These are phyloP conservation scores for Fonsecaea pedrosoi DNA, from an alignment of 2,329 filamentous ascomycete genomes.

Conservation along the genomic window DNA sequence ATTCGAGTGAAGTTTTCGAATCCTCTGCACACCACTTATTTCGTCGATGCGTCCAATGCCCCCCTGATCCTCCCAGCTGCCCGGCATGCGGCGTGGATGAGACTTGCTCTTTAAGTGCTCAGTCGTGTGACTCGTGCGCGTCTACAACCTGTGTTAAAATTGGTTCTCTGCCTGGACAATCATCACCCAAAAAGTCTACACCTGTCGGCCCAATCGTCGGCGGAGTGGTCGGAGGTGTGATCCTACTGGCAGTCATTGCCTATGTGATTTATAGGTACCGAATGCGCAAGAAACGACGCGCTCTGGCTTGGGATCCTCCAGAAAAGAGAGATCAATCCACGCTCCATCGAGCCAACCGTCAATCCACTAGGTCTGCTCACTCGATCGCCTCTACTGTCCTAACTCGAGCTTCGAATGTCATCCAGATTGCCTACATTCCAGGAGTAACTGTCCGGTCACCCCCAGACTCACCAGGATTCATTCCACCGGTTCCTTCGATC, in stretches of 20 bases:
- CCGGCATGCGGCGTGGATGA: conserved; percentile 63
- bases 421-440: conserved; percentile 98
- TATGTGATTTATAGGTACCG: conserved; percentile 89
- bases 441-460: conserved; percentile 92
- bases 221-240: conserved; percentile 84
- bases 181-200: conserved; percentile 42
- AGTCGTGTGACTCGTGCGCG: conserved; percentile 67
- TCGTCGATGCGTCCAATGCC: conserved; percentile 67
- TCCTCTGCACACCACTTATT: conserved; percentile 53
- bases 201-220: conserved; percentile 82
- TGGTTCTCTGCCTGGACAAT: conserved; percentile 47
- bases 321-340: conserved; percentile 64
- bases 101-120: conserved; percentile 65
- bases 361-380: conserved; percentile 79
- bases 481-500: conserved; percentile 92
- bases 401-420: conserved; percentile 96
- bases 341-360: conserved; percentile 65
- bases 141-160: conserved; percentile 61
- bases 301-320: conserved; percentile 62
- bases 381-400: conserved; percentile 95
- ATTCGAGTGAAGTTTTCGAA: conserved; percentile 37
- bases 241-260: conserved; percentile 73
- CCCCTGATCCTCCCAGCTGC: conserved; percentile 60
- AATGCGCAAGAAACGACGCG: conserved; percentile 71
- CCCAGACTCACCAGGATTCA: conserved; percentile 77